Base-by-base conservation (phyloP, 2,329 filamentous ascomycete genomes). In the Xylariaceae sp. region DNA sequence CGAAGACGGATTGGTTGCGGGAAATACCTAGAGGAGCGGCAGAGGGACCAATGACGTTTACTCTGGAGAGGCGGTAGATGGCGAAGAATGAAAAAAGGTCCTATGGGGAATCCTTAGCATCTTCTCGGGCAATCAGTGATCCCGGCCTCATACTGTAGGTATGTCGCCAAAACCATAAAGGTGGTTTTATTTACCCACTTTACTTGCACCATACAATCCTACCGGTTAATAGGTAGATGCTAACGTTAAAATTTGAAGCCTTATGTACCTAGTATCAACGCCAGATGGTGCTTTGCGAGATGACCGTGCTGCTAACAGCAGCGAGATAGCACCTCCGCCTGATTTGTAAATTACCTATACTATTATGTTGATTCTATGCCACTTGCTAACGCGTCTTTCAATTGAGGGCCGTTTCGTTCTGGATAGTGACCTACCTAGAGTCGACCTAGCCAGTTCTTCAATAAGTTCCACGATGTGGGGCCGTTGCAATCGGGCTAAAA, bases 131-230 rank as follows among this genome's bases (percentile, higher is more conserved):
- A 10, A 15, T 34, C 13, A 15, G 32, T 34, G 13, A 12, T 15
- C 32, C 13, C 32, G 32, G 13, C 32, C 13, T 34, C 32, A 34
- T 34, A 34, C 29, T 30, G 29, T 30, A 26, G 4, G 26, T 4
- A 8, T 8, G 26, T 26, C 8, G 26, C 13, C 21, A 22, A 29
- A 13, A 54, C 50, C 57, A 59, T 46, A 67, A 70, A 71, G 69
- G 69, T 71, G 68, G n/a, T 66, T 63, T 63, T 53, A 53, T 52
- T 48, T 55, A 55, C 65, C 64, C 65, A 67, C 63, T 61, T 51
- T 47, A 63, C 58, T 47, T 63, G 60, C 56, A 64, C 49, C 59
- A 59, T 57, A 30, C 22, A 52, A 34, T 30, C 15, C 47, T 55
- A n/a, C n/a, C n/a, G n/a, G 44, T 49, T 56, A 66, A 57, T 63